Base-by-base conservation (phyloP, 2,329 filamentous ascomycete genomes). In the Lasiodiplodia sp. region DNA sequence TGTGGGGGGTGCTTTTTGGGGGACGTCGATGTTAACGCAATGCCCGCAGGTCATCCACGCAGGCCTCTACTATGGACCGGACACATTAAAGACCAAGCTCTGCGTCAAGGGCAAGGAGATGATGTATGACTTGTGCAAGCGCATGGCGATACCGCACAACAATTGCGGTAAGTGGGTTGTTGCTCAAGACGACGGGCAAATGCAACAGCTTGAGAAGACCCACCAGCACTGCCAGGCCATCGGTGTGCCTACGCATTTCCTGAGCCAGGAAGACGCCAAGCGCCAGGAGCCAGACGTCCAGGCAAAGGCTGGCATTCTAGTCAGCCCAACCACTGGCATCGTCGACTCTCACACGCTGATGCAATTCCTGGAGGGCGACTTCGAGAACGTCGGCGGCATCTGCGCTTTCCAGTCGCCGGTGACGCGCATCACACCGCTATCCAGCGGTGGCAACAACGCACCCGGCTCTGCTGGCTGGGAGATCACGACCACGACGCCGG, bases 131-230 rank as follows among this genome's bases (percentile, higher is more conserved):
- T 87, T 97, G 52, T 97, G 95, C 82, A 80, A 82, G 5, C 82
- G 82, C 68, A 83, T 92, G 74, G 79, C 80, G 68, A 91, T 99
- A 63, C 88, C 88, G 0, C 87, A 96, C 80, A 85, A 85, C 66
- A 91, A 91, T 77, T 92, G 89, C 28, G 94, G 94, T 69, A 98
- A 97, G 83, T 97, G 95, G 94, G 92, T 98, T 74, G 92, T 98
- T 1, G 95, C 95, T 0, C 96, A 98, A 82, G 91, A 89, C 65
- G 84, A 85, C 1, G 82, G 81, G 57, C 92, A 98, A 82, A 86
- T 87, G 76, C 85, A 82, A n/a, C 88, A 88, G 2, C 55, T 87
- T 87, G 80, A 89, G 72, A 83, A 83, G 53, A 78, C 88, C 0
- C 85, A 89, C 75, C 78, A 82, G 1, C 86, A 87, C 70, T 84